phyloP scores from a whole-genome alignment of 805 yeast genomes.

The Candida manassasensis region DNA sequence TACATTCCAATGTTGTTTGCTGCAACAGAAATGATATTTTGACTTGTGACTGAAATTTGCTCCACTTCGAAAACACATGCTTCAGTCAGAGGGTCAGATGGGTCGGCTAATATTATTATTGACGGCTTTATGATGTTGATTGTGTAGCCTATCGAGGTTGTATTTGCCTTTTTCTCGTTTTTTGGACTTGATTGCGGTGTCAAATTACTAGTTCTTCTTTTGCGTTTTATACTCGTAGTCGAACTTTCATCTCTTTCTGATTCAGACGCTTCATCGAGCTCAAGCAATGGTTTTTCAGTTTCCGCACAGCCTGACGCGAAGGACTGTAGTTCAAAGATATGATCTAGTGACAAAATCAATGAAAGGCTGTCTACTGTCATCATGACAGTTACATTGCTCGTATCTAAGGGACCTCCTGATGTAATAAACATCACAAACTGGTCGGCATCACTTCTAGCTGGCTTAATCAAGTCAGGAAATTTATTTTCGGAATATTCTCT shows the following conservation, averaged over 20 bases:
- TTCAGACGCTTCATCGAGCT: constrained; percentile 10
- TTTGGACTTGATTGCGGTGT: constrained; percentile 3
- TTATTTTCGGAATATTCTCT: constrained; percentile 58
- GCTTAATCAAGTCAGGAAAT: constrained; percentile 71
- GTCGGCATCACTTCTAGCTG: constrained; percentile 55
- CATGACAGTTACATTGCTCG: constrained; percentile 43
- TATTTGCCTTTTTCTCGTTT: constrained; percentile 4
- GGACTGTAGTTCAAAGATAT: constrained; percentile 66
- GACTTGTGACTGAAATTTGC: constrained; percentile 67
- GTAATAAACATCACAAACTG: constrained; percentile 62
- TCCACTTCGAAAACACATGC: constrained; percentile 89
- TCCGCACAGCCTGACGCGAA: constrained; percentile 53
- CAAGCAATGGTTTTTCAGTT: constrained; percentile 12
- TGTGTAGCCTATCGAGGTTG: constrained; percentile 41
- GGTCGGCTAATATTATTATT: constrained; percentile 74
- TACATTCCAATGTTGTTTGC: constrained; percentile 84
- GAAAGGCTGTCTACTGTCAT: constrained; percentile 76
- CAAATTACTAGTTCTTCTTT: constrained; percentile 1
- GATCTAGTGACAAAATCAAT: constrained; percentile 79
- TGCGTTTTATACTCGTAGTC: background rate
- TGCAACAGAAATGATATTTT: constrained; percentile 59
- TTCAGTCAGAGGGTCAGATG: constrained; percentile 62
- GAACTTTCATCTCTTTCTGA: constrained; percentile 9
- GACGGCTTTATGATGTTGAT: constrained; percentile 75
- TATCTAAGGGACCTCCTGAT: constrained; percentile 36